Evolutionary conservation across 805 yeast genomes (phyloP).

Genomic region (Candida gorgasii): DNA sequence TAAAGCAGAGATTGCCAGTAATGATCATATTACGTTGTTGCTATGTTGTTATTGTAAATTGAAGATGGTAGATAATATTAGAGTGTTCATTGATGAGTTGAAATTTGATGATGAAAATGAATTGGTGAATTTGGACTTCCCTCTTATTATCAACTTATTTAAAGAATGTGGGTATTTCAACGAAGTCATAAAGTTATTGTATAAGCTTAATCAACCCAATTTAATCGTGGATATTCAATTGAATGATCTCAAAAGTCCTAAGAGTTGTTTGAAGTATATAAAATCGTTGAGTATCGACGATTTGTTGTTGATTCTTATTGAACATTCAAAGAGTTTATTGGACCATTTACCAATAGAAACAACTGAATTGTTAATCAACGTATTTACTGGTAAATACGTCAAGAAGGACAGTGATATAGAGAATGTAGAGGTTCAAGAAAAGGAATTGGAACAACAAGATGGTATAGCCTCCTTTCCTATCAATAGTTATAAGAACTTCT

Average conservation of each 20-base stretch:
- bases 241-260: constrained; percentile 50
- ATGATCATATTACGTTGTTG: constrained; percentile 79
- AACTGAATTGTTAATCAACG: constrained; percentile 76
- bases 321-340: constrained; percentile 63
- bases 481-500: constrained; percentile 33
- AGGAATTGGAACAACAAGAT: no score
- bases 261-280: constrained; percentile 59
- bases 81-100: constrained; percentile 51
- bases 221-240: constrained; percentile 75
- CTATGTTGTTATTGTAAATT: constrained; percentile 79
- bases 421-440: neutral
- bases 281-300: constrained; percentile 74
- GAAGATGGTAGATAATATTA: constrained; percentile 58
- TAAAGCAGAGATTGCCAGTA: constrained; percentile 54
- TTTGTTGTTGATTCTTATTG: constrained; percentile 66
- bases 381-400: constrained; percentile 82
- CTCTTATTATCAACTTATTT: constrained; percentile 65
- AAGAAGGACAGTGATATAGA: constrained; percentile 29
- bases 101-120: constrained; percentile 21
- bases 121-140: constrained; percentile 58
- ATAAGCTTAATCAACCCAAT: constrained; percentile 69
- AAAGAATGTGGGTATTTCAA: constrained; percentile 67
- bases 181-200: constrained; percentile 70
- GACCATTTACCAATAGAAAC: constrained; percentile 76
- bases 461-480: constrained; percentile 22